These are phyloP conservation scores for Coemansia sp. DNA, from an alignment of 192 early-diverging fungal genomes.

Conservation along the genomic window DNA sequence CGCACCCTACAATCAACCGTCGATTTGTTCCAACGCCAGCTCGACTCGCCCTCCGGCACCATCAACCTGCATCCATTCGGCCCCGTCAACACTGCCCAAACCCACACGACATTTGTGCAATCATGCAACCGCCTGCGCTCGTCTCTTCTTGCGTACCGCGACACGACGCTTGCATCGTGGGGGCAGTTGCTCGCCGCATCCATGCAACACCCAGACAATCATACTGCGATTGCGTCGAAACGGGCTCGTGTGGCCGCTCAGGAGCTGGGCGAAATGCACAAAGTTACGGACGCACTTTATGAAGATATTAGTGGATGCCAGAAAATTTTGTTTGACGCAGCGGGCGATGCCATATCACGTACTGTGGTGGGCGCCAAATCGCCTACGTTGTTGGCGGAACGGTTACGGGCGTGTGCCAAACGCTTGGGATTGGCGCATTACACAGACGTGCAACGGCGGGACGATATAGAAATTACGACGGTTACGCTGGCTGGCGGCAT, in stretches of 20 bases:
- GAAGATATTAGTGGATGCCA: conserved; percentile 25
- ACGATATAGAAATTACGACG: conserved; percentile 17
- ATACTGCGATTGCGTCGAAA: conserved; percentile 9
- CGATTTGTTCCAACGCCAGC: conserved; percentile 34
- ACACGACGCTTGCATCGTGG: conserved; percentile 43
- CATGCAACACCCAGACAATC: background rate
- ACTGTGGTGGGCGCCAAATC: conserved; percentile 9
- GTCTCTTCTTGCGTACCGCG: conserved; percentile 28
- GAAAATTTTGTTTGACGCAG: conserved; percentile 26
- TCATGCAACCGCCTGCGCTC: conserved; percentile 31
- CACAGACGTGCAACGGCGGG: conserved; percentile 28
- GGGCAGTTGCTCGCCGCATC: conserved; percentile 7
- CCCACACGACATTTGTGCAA: conserved; percentile 20
- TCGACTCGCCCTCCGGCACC: conserved; percentile 27
- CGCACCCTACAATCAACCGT: conserved; percentile 34
- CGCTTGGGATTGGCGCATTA: conserved; percentile 42
- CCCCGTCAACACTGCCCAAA: conserved; percentile 31
- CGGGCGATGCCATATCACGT: conserved; percentile 27
- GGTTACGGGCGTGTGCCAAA: conserved; percentile 25
- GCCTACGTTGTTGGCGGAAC: conserved; percentile 20
- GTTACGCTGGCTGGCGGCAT: conserved; percentile 48
- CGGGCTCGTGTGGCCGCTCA: conserved; percentile 21
- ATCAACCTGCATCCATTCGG: conserved; percentile 44
- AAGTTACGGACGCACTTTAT: conserved; percentile 30
- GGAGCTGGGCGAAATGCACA: conserved; percentile 42